phyloP scores from a whole-genome alignment of 176 grass and related monocot species.

The Zizania latifolia region DNA sequence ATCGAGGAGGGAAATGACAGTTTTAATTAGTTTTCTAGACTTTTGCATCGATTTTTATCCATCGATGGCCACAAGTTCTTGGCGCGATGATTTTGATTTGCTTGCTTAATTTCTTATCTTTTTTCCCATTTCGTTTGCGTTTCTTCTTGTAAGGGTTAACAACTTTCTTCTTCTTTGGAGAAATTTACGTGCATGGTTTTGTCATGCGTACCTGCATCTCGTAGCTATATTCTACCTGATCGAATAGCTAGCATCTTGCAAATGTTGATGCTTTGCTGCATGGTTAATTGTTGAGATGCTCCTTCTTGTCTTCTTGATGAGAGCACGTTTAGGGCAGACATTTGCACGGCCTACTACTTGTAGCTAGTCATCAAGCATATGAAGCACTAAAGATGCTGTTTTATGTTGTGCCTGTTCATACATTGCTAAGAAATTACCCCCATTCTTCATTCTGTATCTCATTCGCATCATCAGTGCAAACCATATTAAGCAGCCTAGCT shows the following conservation, averaged over 20 bases:
- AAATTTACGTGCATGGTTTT: slow-evolving; percentile 43
- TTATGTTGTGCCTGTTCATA: neutral
- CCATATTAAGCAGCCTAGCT: neutral
- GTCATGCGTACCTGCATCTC: neutral
- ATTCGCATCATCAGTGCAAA: neutral
- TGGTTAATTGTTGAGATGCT: slow-evolving; percentile 48
- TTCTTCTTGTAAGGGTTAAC: slow-evolving; percentile 40
- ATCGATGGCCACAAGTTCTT: slow-evolving; percentile 44
- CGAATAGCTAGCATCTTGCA: slow-evolving; percentile 16
- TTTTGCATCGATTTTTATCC: slow-evolving; percentile 31
- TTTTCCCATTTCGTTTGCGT: no score
- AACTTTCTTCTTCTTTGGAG: slow-evolving; percentile 18
- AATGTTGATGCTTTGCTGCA: slow-evolving; percentile 15
- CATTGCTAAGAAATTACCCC: neutral
- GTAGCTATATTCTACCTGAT: neutral
- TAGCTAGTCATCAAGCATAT: slow-evolving; percentile 13
- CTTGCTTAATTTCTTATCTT: no score
- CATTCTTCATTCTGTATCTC: neutral
- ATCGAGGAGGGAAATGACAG: slow-evolving; percentile 26
- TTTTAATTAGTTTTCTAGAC: slow-evolving; percentile 38
- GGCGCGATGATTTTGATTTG: slow-evolving; percentile 34
- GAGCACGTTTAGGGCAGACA: slow-evolving; percentile 30
- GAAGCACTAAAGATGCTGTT: neutral
- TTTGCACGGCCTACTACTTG: slow-evolving; percentile 39
- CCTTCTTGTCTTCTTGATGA: slow-evolving; percentile 22